Percentiles rank a stretch among this genome's conserved stretches.
These are phyloP conservation scores for Hymenoscyphus scutula DNA, from an alignment of 2,329 filamentous ascomycete genomes.

Conservation along the genomic window DNA sequence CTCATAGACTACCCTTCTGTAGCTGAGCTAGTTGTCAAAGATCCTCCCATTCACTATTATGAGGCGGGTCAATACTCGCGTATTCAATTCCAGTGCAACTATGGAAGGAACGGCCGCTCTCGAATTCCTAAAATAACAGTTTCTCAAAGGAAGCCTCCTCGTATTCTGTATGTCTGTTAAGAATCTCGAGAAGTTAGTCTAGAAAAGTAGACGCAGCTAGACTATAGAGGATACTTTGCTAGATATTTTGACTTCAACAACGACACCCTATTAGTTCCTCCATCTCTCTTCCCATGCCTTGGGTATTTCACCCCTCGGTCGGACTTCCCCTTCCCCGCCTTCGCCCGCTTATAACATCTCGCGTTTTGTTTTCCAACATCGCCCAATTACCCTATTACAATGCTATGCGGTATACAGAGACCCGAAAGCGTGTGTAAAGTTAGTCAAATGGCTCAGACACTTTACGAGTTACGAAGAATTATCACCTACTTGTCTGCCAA, in stretches of 20 bases:
- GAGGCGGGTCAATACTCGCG: not conserved
- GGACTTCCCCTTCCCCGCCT: not conserved
- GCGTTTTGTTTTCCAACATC: not conserved
- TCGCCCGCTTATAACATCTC: not conserved
- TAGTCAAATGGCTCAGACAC: not conserved
- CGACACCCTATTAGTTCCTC: not conserved
- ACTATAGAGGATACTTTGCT: not conserved
- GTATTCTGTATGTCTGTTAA: not conserved
- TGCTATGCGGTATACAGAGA: not conserved
- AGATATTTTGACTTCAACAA: not conserved
- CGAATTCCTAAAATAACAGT: not conserved
- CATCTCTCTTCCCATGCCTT: not conserved
- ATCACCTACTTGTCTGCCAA: not conserved
- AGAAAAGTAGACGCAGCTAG: not conserved
- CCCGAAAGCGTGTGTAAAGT: not conserved
- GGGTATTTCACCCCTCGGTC: not conserved
- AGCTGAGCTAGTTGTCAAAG: not conserved
- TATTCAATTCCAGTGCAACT: not conserved
- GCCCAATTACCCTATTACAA: not conserved
- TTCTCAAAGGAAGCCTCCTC: not conserved
- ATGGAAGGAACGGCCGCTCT: not conserved
- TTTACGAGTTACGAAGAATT: not conserved
- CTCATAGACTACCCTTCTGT: not conserved
- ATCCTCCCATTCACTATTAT: too few relatives aligned
- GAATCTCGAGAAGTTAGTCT: not conserved